A percentile compares a stretch with the other conserved stretches of the same genome.
phyloP scores from a whole-genome alignment of 2,329 filamentous ascomycete species.

The Aureobasidium musti region DNA sequence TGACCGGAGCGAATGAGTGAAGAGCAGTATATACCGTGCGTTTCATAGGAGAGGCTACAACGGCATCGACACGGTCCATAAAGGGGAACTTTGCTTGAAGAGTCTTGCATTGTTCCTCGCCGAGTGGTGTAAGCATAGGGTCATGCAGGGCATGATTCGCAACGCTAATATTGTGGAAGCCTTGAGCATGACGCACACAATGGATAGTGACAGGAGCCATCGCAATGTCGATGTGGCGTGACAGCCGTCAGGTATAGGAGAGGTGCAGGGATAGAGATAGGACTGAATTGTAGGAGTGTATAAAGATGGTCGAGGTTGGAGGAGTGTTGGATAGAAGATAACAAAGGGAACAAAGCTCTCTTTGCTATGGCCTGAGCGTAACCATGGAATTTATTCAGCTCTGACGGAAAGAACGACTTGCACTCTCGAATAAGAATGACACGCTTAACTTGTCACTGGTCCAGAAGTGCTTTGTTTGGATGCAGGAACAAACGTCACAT shows the following conservation, averaged over 20 bases:
- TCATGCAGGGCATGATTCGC: conserved; percentile 75
- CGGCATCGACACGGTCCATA: conserved; percentile 65
- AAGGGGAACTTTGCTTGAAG: conserved; percentile 65
- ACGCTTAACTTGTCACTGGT: conserved; percentile 11
- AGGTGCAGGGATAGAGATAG: not conserved
- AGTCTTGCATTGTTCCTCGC: conserved; percentile 69
- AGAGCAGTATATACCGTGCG: conserved; percentile 79
- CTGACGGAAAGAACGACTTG: conserved; percentile 7
- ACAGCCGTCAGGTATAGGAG: not conserved
- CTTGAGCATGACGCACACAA: conserved; percentile 70
- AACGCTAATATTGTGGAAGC: conserved; percentile 73
- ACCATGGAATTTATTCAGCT: not conserved
- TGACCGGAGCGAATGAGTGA: conserved; percentile 63
- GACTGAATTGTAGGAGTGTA: not conserved
- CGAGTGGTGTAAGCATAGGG: conserved; percentile 74
- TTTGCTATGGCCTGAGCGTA: not conserved
- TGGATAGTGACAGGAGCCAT: conserved; percentile 54
- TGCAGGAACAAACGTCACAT: conserved; percentile 21
- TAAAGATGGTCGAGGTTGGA: not conserved
- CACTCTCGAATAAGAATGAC: conserved; percentile 15
- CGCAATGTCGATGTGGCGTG: not conserved
- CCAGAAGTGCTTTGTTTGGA: not conserved
- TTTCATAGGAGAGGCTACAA: conserved; percentile 77
- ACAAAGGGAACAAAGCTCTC: conserved; percentile 7
- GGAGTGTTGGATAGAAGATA: not conserved